Evolutionary conservation across 2,329 filamentous ascomycete species (phyloP).

Genomic region (Trichoderma sp.): DNA sequence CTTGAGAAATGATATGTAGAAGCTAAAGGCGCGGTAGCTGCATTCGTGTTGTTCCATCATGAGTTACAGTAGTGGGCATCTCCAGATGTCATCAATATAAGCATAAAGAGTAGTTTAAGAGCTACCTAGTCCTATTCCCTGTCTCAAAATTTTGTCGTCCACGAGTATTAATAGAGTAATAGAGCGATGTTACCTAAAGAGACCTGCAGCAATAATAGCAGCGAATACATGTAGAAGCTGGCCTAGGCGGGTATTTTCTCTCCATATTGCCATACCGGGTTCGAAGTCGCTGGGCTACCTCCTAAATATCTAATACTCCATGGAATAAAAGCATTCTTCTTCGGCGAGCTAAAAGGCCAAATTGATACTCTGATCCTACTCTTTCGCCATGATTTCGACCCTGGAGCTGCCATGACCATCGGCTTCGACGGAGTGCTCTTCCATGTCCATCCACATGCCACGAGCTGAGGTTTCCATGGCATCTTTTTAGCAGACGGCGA

Average conservation of each 20-base stretch:
- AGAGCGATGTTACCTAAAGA: not conserved
- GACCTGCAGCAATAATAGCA: not conserved
- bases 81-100: not conserved
- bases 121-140: not conserved
- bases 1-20: not conserved
- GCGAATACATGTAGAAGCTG: not conserved
- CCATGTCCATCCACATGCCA: not conserved
- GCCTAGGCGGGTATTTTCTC: not conserved
- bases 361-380: not conserved
- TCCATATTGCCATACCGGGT: not conserved
- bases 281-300: not conserved
- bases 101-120: not conserved
- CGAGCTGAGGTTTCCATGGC: not conserved
- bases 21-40: fast-evolving
- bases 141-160: not conserved
- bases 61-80: not conserved
- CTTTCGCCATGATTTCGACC: not conserved
- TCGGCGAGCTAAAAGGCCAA: not conserved
- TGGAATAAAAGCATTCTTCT: not conserved
- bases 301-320: too few relatives aligned
- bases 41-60: not conserved
- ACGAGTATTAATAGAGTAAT: not conserved
- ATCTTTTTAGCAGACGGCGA: not conserved
- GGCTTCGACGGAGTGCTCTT: not conserved
- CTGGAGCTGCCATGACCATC: not conserved